Evolutionary conservation across 257 asterid genomes (phyloP).

Genomic region (Handroanthus guayacan): DNA sequence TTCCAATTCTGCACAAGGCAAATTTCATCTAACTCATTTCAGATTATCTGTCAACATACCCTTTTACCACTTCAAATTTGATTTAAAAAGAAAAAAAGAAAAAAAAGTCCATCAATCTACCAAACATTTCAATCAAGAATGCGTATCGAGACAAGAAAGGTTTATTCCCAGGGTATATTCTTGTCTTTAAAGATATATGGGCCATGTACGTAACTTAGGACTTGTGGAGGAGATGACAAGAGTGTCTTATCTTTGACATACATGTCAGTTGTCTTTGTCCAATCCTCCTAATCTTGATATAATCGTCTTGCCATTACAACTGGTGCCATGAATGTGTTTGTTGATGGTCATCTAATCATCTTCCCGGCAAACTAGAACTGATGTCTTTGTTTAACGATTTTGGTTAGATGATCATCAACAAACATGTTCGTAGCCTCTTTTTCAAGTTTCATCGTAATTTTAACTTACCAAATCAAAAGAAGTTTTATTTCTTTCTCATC

Average conservation of each 20-base stretch:
- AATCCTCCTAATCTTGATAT: not conserved
- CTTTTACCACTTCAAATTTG: too few relatives aligned
- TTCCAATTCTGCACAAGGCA: too few relatives aligned
- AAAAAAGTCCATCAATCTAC: too few relatives aligned
- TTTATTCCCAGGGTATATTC: conserved; percentile 19
- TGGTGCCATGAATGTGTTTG: conserved; percentile 28
- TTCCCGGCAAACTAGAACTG: not conserved
- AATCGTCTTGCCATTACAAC: not conserved
- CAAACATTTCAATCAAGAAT: too few relatives aligned
- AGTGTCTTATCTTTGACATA: too few relatives aligned
- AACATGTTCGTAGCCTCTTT: not conserved
- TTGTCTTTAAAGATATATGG: not conserved
- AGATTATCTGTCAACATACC: too few relatives aligned
- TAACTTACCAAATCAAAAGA: not conserved
- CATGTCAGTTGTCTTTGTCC: not conserved
- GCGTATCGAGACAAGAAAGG: not conserved
- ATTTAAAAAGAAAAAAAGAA: too few relatives aligned
- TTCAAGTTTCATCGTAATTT: not conserved
- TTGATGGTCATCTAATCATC: conserved; percentile 24
- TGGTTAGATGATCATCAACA: conserved; percentile 30
- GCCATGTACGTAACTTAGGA: not conserved
- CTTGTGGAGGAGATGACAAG: too few relatives aligned
- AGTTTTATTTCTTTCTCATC: not conserved
- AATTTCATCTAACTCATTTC: too few relatives aligned
- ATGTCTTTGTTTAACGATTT: not conserved